Evolutionary conservation across 805 yeast species (phyloP), one percentile per base, ranked within the genome.

Genomic region (Ogataea pilisensis): DNA sequence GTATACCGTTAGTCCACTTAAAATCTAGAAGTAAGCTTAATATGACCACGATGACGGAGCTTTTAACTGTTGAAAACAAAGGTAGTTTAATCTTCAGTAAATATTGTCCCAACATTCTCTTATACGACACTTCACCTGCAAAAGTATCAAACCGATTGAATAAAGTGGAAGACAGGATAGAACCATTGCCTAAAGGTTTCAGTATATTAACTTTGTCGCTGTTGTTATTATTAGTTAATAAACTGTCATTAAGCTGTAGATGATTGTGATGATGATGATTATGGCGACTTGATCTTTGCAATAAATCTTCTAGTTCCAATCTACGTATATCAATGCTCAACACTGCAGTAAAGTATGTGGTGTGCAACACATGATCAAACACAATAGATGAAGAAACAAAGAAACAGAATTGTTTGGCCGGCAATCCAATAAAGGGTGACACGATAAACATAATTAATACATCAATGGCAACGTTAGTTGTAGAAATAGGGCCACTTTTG

Each of bases 281-380:
- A n/a, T n/a, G n/a, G n/a, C n/a, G n/a, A n/a, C 39, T 35, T 5
- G 54, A 42, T 19, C 48, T 37, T 41, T 55, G 68, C 35, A 75
- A 55, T 11, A 80, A 55, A 44, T 80, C 87, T 13, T 73, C 73
- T 14, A 82, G 66, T 49, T 82, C 90, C 21, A 74, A 58, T 39
- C 87, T 69, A 35, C 80, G 72, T 24, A 80, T 63, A 61, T 87
- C 95, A 29, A 86, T 74, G 14, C 82, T 70, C 24, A 85, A 63
- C 1, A 85, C 76, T 0, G 88, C 78, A 1, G 80, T 65, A 43
- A 85, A 75, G 57, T 70, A 85, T 1, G 90, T 75, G 36, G 78
- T 54, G 48, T 81, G 87, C 29, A 86, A 62, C 5, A 73, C 42
- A 53, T 78, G 83, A 47, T 83, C 86, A 30, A 81, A 59, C 1